These are phyloP conservation scores for Eremochloa ophiuroides DNA, from an alignment of 176 grass and related monocot species.

Conservation along the genomic window DNA sequence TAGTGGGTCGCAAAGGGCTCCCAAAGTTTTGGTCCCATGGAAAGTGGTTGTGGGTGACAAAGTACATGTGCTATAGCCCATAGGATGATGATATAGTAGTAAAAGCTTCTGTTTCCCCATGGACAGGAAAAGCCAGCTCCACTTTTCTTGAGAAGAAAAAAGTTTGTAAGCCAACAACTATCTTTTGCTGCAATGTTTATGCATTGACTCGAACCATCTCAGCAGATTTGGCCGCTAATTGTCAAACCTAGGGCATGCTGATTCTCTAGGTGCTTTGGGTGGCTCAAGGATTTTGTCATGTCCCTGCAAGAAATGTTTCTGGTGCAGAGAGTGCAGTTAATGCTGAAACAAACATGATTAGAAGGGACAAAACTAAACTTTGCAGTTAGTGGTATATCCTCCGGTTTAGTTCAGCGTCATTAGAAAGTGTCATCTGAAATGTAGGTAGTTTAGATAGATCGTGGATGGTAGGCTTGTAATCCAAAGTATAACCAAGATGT, in stretches of 20 bases:
- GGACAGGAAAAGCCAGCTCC: constrained; percentile 14
- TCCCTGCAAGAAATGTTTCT: constrained; percentile 10
- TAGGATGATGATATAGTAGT: background rate
- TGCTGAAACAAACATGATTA: constrained; percentile 14
- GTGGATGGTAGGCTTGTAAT: background rate
- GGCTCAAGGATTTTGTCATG: constrained; percentile 41
- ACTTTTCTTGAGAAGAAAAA: constrained; percentile 55
- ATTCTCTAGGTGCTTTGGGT: constrained; percentile 32
- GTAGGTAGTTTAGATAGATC: background rate
- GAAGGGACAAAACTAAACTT: constrained; percentile 1
- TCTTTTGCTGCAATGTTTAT: constrained; percentile 27
- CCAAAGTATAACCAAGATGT: constrained; percentile 3
- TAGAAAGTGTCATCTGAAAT: background rate
- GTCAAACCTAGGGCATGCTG: constrained; percentile 34
- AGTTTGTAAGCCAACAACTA: constrained; percentile 22
- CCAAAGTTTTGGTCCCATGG: constrained; percentile 24
- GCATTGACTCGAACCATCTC: constrained; percentile 28
- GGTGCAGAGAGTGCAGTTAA: background rate
- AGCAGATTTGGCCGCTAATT: constrained; percentile 13
- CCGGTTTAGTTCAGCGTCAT: background rate
- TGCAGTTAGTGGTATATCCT: background rate
- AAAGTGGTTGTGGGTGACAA: constrained; percentile 32
- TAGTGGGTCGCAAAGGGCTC: constrained; percentile 33
- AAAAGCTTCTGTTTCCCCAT: constrained; percentile 4
- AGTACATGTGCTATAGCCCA: constrained; percentile 17